These are phyloP conservation scores for Emmonsiellopsis sp. DNA, from an alignment of 2,329 filamentous ascomycete species.

Conservation along the genomic window DNA sequence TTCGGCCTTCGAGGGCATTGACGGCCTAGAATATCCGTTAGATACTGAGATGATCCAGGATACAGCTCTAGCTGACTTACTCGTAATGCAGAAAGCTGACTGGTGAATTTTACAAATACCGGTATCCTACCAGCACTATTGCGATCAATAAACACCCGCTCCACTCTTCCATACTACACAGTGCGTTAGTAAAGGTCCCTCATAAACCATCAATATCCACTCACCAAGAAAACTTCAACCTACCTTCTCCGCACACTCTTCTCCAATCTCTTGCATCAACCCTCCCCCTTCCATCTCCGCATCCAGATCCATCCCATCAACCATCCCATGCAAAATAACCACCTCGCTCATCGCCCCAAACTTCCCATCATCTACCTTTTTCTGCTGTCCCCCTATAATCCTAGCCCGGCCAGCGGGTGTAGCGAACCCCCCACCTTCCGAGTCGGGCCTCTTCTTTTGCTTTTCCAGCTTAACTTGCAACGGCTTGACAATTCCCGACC, in stretches of 20 bases:
- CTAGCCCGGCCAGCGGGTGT: conserved; percentile 61
- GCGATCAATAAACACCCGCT: conserved; percentile 66
- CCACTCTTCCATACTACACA: conserved; percentile 66
- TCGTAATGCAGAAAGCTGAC: conserved; percentile 70
- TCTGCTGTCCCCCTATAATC: conserved; percentile 68
- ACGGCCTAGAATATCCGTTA: conserved; percentile 54
- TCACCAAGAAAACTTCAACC: background rate
- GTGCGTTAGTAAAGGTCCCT: conserved; percentile 3
- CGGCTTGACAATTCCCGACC: conserved; percentile 74
- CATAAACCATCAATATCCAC: conserved; percentile 2
- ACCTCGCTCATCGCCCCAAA: conserved; percentile 73
- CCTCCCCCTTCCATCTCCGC: conserved; percentile 61
- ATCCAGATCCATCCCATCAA: conserved; percentile 72
- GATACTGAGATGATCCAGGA: background rate
- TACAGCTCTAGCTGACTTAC: conserved; percentile 42
- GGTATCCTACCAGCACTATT: conserved; percentile 43
- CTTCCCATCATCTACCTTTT: conserved; percentile 41
- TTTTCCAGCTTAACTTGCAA: conserved; percentile 79
- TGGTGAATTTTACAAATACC: conserved; percentile 92
- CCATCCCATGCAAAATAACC: conserved; percentile 72
- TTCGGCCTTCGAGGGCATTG: conserved; percentile 74
- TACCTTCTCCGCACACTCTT: conserved; percentile 78
- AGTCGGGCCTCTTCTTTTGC: conserved; percentile 66
- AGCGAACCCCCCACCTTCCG: conserved; percentile 68
- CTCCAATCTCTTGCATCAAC: conserved; percentile 87